Evolutionary conservation across 805 yeast species (phyloP).

Genomic region (Candida easanensis): DNA sequence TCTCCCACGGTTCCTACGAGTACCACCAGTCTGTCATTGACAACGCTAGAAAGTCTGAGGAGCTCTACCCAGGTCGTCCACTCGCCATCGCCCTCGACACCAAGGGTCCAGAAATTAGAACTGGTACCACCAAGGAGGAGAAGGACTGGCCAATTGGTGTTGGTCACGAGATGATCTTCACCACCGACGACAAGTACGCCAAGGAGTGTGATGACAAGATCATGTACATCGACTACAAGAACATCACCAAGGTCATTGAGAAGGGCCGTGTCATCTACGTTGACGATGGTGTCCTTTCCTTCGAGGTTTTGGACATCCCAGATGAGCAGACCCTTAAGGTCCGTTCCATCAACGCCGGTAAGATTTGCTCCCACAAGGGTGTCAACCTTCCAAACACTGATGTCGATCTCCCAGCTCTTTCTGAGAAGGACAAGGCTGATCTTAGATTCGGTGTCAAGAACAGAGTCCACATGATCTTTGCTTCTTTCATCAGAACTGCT

Average conservation of each 20-base stretch:
- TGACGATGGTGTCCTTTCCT: constrained; percentile 97
- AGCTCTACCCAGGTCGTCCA: constrained; percentile 90
- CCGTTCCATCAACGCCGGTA: constrained; percentile 89
- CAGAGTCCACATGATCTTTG: constrained; percentile 97
- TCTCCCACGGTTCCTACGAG: constrained; percentile 97
- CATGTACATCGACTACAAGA: constrained; percentile 92
- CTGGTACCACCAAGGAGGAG: constrained; percentile 86
- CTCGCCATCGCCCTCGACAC: constrained; percentile 98
- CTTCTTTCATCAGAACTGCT: constrained; percentile 96
- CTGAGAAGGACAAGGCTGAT: constrained; percentile 94
- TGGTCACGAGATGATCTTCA: constrained; percentile 87
- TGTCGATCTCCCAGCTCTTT: constrained; percentile 96
- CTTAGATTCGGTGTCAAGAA: constrained; percentile 94
- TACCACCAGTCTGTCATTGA: constrained; percentile 97
- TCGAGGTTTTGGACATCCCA: constrained; percentile 81
- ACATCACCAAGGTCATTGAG: constrained; percentile 91
- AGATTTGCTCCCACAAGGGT: constrained; percentile 96
- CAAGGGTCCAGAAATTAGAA: constrained; percentile 99
- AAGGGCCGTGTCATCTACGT: constrained; percentile 88
- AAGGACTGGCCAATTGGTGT: constrained; percentile 80
- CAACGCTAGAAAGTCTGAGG: constrained; percentile 93
- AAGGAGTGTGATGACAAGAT: constrained; percentile 69
- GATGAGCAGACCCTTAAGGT: constrained; percentile 84
- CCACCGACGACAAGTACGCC: constrained; percentile 83
- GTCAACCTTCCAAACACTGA: constrained; percentile 98